Conservation (phyloP, 192 early-diverging fungal species). For the Geranomyces variabilis region DNA sequence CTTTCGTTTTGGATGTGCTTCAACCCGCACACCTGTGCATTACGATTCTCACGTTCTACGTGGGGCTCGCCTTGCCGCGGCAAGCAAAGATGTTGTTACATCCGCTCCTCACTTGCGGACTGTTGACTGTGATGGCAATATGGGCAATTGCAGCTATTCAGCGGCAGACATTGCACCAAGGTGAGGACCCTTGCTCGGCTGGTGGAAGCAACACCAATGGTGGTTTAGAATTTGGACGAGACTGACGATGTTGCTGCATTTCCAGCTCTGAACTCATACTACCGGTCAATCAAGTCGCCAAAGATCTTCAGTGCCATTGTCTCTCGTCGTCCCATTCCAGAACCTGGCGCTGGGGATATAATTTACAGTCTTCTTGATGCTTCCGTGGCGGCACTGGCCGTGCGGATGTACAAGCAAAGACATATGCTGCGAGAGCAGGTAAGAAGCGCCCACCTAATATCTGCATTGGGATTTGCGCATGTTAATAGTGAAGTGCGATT, state of each 20-base stretch:
- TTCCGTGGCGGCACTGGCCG: constrained; percentile 9
- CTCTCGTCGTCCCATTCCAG: neutral
- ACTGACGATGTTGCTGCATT: too few species aligned
- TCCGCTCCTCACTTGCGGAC: constrained; percentile 21
- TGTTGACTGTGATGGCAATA: constrained; percentile 6
- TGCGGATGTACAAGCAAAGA: constrained; percentile 20
- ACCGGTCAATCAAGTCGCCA: neutral
- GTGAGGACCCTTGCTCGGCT: neutral
- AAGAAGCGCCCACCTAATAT: neutral
- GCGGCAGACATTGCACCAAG: constrained; percentile 3
- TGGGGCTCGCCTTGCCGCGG: constrained; percentile 12
- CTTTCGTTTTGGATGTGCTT: constrained; percentile 9
- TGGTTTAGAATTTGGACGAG: too few species aligned
- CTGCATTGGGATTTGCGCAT: neutral
- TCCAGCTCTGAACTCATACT: neutral
- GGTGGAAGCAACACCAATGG: too few species aligned
- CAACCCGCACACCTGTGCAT: constrained; percentile 22
- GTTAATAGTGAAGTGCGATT: neutral
- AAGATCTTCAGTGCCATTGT: constrained; percentile 10
- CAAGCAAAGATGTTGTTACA: constrained; percentile 13
- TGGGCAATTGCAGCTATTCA: constrained; percentile 19
- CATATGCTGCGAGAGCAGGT: constrained; percentile 9
- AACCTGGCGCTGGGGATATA: constrained; percentile 22
- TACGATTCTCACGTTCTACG: constrained; percentile 6
- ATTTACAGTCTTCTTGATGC: constrained; percentile 28